These are phyloP conservation scores for Pythium aquatile DNA, from an alignment of 352 stramenopile genomes.

Conservation along the genomic window DNA sequence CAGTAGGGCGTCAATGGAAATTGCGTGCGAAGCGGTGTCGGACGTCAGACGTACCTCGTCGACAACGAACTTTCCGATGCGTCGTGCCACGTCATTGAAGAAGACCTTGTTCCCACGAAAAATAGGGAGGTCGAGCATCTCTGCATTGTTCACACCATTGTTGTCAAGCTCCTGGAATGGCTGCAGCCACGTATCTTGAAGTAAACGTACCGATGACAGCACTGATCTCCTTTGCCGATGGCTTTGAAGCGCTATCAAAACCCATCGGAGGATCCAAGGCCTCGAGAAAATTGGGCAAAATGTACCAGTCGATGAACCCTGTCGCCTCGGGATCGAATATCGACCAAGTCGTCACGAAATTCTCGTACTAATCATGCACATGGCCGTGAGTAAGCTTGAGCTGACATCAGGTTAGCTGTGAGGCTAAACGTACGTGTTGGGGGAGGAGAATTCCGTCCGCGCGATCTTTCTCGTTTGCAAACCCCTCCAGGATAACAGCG, in stretches of 20 bases:
- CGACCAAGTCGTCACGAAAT: conserved; percentile 74
- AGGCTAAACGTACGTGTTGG: conserved; percentile 36
- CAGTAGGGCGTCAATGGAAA: neutral
- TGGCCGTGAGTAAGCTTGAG: no score
- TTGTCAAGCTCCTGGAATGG: no score
- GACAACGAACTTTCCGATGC: conserved; percentile 59
- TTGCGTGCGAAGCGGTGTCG: no score
- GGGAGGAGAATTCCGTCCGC: conserved; percentile 40
- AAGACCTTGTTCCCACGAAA: conserved; percentile 64
- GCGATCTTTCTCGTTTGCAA: conserved; percentile 58
- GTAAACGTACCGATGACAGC: conserved; percentile 46
- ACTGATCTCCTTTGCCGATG: conserved; percentile 50
- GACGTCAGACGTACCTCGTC: conserved; percentile 34
- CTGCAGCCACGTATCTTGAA: no score
- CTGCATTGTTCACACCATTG: conserved; percentile 19
- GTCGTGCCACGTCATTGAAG: conserved; percentile 59
- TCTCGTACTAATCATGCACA: conserved; percentile 53
- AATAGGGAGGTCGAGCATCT: conserved; percentile 49
- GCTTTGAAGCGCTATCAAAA: conserved; percentile 42
- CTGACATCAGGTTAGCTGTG: no score
- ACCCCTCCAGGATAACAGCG: conserved; percentile 89
- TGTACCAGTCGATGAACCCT: conserved; percentile 61
- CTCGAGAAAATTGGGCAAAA: conserved; percentile 61
- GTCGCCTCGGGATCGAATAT: conserved; percentile 80
- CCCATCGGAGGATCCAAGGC: conserved; percentile 64